Base-by-base conservation (phyloP, 2,329 filamentous ascomycete species). In the Hypoxylon rubiginosum region DNA sequence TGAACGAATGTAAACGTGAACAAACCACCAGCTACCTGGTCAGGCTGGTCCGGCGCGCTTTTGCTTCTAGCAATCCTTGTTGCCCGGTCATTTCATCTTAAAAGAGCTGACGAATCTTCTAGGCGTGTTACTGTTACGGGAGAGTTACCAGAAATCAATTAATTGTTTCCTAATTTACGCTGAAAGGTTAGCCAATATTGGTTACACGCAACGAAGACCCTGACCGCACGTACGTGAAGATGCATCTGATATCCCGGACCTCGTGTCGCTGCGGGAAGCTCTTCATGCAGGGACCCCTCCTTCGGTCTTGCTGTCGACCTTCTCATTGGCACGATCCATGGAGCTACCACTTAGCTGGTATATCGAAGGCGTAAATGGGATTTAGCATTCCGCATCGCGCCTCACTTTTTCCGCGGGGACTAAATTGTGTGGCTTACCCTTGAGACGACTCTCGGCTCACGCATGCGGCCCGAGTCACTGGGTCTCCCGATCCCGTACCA, bases 1-100 rank as follows among this genome's bases (percentile, higher is more conserved):
- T 71, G 64, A 67, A 60, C 64, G 39, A 54, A 61, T 51, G 64
- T 49, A 62, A 71, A 70, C 67, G 69, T 71, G 67, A 70, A 62
- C 69, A 65, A 59, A 48, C 36, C 60, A 46, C 41, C 17, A 30
- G 50, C 28, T 52, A 59, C 50, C 19, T 56, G 49, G 39, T 11
- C 36, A 19, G 9, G 21, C 19, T 56, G 49, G 39, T 11, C 36
- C 26, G 9, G 21, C 34, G 26, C 21, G 11, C 34, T 58, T 32
- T 24, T 15, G 28, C 30, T 32, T 58, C 2, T 30, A 32, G 39
- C 49, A 50, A 48, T 21, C 36, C 26, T 32, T 45, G 36, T 39
- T 24, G 46, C 28, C 28, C 26, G 41, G 11, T 17, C 26, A 36
- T 36, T 11, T 36, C n/a, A 30, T 19, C 21, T 39, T 28, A 15